Base-by-base conservation (phyloP, 2,329 filamentous ascomycete genomes). In the Raffaelea arxii region DNA sequence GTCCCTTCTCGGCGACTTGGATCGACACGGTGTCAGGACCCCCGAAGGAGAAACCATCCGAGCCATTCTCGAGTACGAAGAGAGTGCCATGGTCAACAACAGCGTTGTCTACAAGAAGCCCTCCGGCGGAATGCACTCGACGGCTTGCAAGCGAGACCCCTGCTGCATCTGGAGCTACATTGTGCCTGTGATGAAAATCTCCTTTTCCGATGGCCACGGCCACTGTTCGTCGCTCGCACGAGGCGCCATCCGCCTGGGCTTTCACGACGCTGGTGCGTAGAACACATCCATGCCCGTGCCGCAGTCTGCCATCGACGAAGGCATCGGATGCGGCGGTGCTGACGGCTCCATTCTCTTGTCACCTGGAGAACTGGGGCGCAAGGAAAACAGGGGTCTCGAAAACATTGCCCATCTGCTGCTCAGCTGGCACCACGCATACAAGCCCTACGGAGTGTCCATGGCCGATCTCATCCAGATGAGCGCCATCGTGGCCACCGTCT, bases 401-500 rank as follows among this genome's bases (percentile, higher is more conserved):
- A 56, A 54, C 4, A 69, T 71, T 37, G 65, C 65, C 7, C 51
- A 45, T 6, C 57, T 64, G 27, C 63, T 68, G 6, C 56, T 58
- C 23, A 44, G 50, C 1, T 64, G 72, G 51, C 65, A 65, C 46
- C 48, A 55, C 25, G 62, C 66, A 48, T 70, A 65, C 49, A 56
- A 62, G 12, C 46, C 49, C 4, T 59, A 63, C 48, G 58, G 57
- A 21, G 65, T 75, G n/a, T 61, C 65, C 22, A 71, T 71, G 51
- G 74, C 74, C 18, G 74, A 78, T 56, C 60, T 78, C 22, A 69
- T 74, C 25, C 70, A 75, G 54, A 68, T 74, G 40, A 69, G 67
- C 4, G 64, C 62, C 59, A 64, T 61, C 46, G 60, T 70, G 25
- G 72, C 68, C 5, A 69, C 70, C 6, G 65, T 71, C 0, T 62